Evolutionary conservation across 371 early-diverging fungal species (phyloP), one percentile per base, ranked within the genome.

Genomic region (Syncephalastrum racemosum): DNA sequence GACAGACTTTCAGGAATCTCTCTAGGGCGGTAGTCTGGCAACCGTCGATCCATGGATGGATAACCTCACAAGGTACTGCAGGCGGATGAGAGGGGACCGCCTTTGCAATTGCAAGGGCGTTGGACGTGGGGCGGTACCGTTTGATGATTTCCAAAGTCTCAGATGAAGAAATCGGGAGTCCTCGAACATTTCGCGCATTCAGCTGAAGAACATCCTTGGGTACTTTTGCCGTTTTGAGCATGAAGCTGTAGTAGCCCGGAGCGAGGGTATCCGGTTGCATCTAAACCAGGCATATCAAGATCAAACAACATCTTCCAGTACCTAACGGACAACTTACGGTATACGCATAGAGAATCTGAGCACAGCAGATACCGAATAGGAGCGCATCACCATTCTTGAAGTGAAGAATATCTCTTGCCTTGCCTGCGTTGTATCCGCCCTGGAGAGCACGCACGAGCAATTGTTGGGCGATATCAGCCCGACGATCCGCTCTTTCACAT

Each of bases 391-490:
- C 86, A 68, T 87, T 73, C 41, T 78, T 82, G 66, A 87, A 75
- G 25, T 81, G 72, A 59, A 89, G 78, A 46, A 80, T 80, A 43
- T 85, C 80, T 22, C 86, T 68, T 12, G 81, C 72, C 58, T 80
- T 81, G 19, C 82, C 86, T 22, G 83, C 82, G 59, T 83, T 83
- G 54, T 82, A 85, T 14, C 79, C 44, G 15, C 79, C 82, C 56
- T 86, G 84, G 43, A 85, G 59, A 10, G 84, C 77, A 70, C 84
- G 63, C 46, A 82, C 82, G 45, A 84, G 58, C 47, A 84, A 23
- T 54, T 84, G 89, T 53, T 87, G 88, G 13, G 86, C 82, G 66
- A 87, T 85, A 44, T 80, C 77, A 7, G 85, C 77, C 45, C 89
- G 58, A 41, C 82, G 67, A 41, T 85, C 85, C 39, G 70, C 69